Percentiles rank a stretch among this genome's conserved stretches.
Conservation (phyloP, 441 rosid species). For the Gossypium aridum region DNA sequence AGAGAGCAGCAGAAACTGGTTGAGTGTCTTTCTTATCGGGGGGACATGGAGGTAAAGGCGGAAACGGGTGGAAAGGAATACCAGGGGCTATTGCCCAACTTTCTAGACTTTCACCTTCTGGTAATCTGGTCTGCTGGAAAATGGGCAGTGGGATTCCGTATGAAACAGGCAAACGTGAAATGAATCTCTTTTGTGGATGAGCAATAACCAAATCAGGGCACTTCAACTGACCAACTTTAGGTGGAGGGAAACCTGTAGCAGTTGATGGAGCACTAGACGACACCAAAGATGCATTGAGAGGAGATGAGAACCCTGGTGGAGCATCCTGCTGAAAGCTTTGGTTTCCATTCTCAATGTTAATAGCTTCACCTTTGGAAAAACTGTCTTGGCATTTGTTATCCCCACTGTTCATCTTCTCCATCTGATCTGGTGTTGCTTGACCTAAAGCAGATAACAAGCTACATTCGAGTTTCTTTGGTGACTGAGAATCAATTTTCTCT, state of each 20-base stretch:
- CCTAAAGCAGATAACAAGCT: constrained; percentile 8
- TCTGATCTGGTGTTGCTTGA: constrained; percentile 14
- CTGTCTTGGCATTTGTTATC: constrained; percentile 18
- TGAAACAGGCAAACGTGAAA: constrained; percentile 59
- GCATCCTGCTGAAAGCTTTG: constrained; percentile 43
- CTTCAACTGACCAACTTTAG: constrained; percentile 15
- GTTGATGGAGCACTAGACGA: constrained; percentile 31
- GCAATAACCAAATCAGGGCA: constrained; percentile 36
- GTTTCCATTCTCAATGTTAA: constrained; percentile 20
- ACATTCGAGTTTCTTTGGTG: constrained; percentile 16
- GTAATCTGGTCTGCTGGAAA: constrained; percentile 53
- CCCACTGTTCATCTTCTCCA: constrained; percentile 22
- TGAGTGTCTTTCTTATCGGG: constrained; percentile 29
- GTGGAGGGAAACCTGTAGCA: constrained; percentile 17
- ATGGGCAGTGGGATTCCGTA: constrained; percentile 75
- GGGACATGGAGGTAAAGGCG: constrained; percentile 77
- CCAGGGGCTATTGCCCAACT: constrained; percentile 82
- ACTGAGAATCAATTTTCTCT: constrained; percentile 23
- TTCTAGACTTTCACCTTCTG: constrained; percentile 34
- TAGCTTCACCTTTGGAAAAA: constrained; percentile 24
- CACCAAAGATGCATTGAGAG: constrained; percentile 21
- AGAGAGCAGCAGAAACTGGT: constrained; percentile 17
- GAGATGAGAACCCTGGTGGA: constrained; percentile 87
- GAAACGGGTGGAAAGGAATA: constrained; percentile 87
- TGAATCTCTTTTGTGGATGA: constrained; percentile 56